Base-by-base conservation (phyloP, 768 basidiomycete species). In the Suillus paluster region DNA sequence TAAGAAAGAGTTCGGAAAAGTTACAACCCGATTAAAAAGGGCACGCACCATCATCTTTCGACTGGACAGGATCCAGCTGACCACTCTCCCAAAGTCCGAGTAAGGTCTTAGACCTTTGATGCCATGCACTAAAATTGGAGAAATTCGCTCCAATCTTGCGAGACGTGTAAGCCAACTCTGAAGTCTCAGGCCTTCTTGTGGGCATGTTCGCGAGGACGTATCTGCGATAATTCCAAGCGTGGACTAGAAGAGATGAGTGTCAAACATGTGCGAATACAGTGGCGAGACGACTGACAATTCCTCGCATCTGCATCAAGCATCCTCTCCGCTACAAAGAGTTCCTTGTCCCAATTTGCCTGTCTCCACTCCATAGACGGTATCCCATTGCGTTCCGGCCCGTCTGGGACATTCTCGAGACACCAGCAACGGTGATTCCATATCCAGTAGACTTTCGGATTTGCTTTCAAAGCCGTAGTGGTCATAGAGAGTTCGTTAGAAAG, bases 81-180 rank as follows among this genome's bases (percentile, higher is more conserved):
- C 84, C 86, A 34, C 73, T 73, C 39, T 80, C 81, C 90, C 92
- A 94, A 19, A 96, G 70, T 4, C 80, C 81, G 0, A 81, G 71
- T 33, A 92, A 79, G 9, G 95, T 80, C 70, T 95, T 97, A 1
- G 94, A 93, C 38, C 97, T 87, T 67, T 97, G 95, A 74, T 99
- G 97, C 97, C 97, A 99, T 23, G 97, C 97, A 65, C 95, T 97
- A 73, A 97, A 99, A 73, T 99, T 99, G 38, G 94, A 97, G 72
- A 99, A 95, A 70, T 94, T 98, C 54, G 89, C 80, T 74, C 92
- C 89, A 66, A 99, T 99, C 81, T 98, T 99, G 63, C 84, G 85
- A 48, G 84, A 87, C 3, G 97, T 99, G 71, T 93, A 99, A 0
- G 80, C 82, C 30, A 99, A 77, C 71, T 99, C 97, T n/a, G 86